Evolutionary conservation across 441 rosid genomes (phyloP).

Genomic region (Gossypium davidsonii): DNA sequence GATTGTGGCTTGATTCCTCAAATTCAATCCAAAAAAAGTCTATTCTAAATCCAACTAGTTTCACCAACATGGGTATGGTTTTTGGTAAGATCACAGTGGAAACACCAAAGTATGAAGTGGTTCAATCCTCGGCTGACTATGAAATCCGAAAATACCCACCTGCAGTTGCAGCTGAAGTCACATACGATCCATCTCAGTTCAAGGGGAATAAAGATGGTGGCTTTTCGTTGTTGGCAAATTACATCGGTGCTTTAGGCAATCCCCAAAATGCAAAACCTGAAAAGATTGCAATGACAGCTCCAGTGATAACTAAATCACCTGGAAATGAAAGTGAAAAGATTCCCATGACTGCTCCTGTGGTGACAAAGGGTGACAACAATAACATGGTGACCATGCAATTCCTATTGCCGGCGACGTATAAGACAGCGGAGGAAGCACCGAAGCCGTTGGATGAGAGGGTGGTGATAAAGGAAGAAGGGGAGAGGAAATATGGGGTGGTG

Average conservation of each 20-base stretch:
- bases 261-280: constrained; percentile 75
- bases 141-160: constrained; percentile 77
- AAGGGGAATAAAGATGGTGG: constrained; percentile 64
- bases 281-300: constrained; percentile 75
- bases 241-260: constrained; percentile 77
- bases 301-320: constrained; percentile 58
- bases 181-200: constrained; percentile 60
- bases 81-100: constrained; percentile 5
- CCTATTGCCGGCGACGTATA: constrained; percentile 60
- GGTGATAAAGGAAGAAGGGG: constrained; percentile 57
- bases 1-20: background rate
- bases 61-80: constrained; percentile 5
- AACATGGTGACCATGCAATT: constrained; percentile 81
- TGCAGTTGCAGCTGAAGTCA: constrained; percentile 60
- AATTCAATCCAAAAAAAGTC: background rate
- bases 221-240: constrained; percentile 62
- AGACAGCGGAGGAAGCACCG: constrained; percentile 76
- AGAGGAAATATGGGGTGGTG: constrained; percentile 68
- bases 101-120: constrained; percentile 11
- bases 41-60: background rate
- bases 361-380: constrained; percentile 37
- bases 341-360: constrained; percentile 81
- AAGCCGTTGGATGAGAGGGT: constrained; percentile 80
- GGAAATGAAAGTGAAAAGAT: constrained; percentile 43
- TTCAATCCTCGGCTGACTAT: constrained; percentile 40